A percentile compares a stretch with the other conserved stretches of the same genome.
Evolutionary conservation across 75 land plant species (phyloP).

Genomic region (Sequoia sempervirens): DNA sequence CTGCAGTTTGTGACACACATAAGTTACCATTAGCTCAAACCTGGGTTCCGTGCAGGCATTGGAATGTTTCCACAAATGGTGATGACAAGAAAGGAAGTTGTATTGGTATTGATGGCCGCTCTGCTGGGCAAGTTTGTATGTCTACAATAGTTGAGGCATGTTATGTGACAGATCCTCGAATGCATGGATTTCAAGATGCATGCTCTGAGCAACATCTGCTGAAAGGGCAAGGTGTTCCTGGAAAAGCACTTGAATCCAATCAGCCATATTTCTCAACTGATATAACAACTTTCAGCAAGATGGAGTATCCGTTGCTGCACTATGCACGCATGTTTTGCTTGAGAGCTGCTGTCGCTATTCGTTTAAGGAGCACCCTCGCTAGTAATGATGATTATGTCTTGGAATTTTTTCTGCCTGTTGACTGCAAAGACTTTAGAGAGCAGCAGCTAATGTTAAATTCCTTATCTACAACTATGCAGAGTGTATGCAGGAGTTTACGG

Average conservation of each 20-base stretch:
- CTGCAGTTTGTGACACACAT: conserved; percentile 49
- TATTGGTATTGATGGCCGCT: conserved; percentile 36
- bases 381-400: conserved; percentile 68
- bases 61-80: not conserved
- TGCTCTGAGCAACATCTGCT: conserved; percentile 79
- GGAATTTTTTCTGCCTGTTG: conserved; percentile 79
- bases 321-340: conserved; percentile 73
- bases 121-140: conserved; percentile 25
- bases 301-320: conserved; percentile 83
- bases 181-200: conserved; percentile 68
- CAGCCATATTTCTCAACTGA: conserved; percentile 70
- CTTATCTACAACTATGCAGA: conserved; percentile 68
- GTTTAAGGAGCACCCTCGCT: conserved; percentile 67
- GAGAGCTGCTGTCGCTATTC: conserved; percentile 83
- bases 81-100: conserved; percentile 39
- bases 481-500: conserved; percentile 60
- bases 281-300: conserved; percentile 49
- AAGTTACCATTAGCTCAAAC: conserved; percentile 74
- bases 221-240: conserved; percentile 83
- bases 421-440: conserved; percentile 49
- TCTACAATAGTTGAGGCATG: conserved; percentile 70
- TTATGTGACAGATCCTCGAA: conserved; percentile 39
- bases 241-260: conserved; percentile 74
- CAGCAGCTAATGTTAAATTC: conserved; percentile 69
- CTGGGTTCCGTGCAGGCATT: conserved; percentile 62